Evolutionary conservation across 2,329 filamentous ascomycete species (phyloP), one percentile per base, ranked within the genome.

Genomic region (Aspergillus amoenus): DNA sequence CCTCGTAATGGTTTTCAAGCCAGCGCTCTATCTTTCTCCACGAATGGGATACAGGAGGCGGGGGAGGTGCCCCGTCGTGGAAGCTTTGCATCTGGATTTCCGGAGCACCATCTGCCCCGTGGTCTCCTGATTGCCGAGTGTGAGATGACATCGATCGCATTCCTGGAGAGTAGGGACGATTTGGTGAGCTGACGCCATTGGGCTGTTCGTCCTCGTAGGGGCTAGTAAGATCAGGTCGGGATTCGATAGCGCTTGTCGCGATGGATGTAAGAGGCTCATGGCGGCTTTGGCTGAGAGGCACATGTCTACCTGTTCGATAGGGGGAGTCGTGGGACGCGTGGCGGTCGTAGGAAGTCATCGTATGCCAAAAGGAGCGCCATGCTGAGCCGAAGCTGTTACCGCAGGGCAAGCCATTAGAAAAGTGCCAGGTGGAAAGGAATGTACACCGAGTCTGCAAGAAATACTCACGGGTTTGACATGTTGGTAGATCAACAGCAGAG

Each of bases 41-140:
- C 13, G 93, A 96, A 77, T 97, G 93, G 48, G 81, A 75, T 40
- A 96, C 87, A 6, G 94, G 92, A 2, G 94, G 94, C 7, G 94
- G 86, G 3, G 94, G 94, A 2, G 94, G 93, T 22, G 91, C 83
- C 55, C 94, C 94, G 65, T 97, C 93, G 68, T 89, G 87, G 78
- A 99, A 99, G 61, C 89, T 89, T 77, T 97, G 94, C 91, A 99
- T 94, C 66, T 89, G 93, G 61, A 99, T 96, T 74, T 97, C 93
- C 63, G 90, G 21, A 21, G 21, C 90, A 5, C 86, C 86, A 70
- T 94, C 90, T 66, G 85, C 84, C 57, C 87, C 84, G 58, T 79
- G 79, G 64, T 86, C 84, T 60, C 82, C 86, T 37, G 85, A 81
- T 47, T 66, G 69, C 67, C 85, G 82, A 66, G 84, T 76, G 61